These are phyloP conservation scores for Xylaria sp. DNA, from an alignment of 2,329 filamentous ascomycete genomes.

Conservation along the genomic window DNA sequence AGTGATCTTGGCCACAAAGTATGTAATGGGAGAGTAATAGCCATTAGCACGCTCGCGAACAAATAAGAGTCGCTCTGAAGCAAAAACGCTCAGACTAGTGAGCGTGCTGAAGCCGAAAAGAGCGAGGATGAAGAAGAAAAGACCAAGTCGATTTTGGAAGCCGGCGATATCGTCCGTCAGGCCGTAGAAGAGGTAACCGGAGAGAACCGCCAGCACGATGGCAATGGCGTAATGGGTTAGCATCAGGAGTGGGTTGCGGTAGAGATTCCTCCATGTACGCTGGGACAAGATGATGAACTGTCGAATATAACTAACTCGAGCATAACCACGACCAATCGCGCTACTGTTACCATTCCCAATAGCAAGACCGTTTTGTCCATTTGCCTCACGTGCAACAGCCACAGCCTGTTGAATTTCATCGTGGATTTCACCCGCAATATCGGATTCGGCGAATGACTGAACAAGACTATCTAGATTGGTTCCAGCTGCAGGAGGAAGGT, in stretches of 20 bases:
- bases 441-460: conserved; percentile 78
- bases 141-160: conserved; percentile 95
- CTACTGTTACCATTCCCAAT: conserved; percentile 62
- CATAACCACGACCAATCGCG: conserved; percentile 81
- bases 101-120: conserved; percentile 97
- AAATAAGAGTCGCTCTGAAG: conserved; percentile 88
- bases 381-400: conserved; percentile 71
- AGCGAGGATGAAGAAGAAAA: conserved; percentile 97
- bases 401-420: conserved; percentile 83
- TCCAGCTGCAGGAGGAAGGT: conserved; percentile 69
- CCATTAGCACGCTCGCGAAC: conserved; percentile 94
- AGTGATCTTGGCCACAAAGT: conserved; percentile 96
- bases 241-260: conserved; percentile 98
- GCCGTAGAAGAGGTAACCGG: conserved; percentile 95
- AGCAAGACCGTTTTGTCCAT: conserved; percentile 68
- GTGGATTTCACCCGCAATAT: conserved; percentile 77
- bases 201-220: conserved; percentile 91
- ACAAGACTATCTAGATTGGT: conserved; percentile 88
- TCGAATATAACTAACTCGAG: conserved; percentile 78
- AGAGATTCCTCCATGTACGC: conserved; percentile 96
- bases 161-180: conserved; percentile 95
- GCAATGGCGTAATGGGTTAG: conserved; percentile 98
- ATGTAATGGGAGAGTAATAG: conserved; percentile 93
- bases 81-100: conserved; percentile 93
- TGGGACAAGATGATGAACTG: conserved; percentile 92